Percentiles rank a stretch among this genome's conserved stretches.
These are phyloP conservation scores for Botrytis elliptica DNA, from an alignment of 2,329 filamentous ascomycete genomes.

Conservation along the genomic window DNA sequence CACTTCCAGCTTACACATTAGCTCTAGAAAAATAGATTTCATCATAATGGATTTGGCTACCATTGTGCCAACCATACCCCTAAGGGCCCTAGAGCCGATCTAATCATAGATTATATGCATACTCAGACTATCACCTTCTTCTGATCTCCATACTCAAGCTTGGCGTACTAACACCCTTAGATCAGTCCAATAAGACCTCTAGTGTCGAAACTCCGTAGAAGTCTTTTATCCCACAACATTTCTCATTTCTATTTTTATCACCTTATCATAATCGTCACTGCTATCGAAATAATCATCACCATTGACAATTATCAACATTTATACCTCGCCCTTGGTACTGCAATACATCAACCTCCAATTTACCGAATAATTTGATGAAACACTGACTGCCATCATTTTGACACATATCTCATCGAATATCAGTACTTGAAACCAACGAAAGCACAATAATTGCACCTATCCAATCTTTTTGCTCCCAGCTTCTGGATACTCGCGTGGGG, in stretches of 20 bases:
- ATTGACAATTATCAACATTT: background rate
- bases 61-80: too few relatives aligned
- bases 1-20: too few relatives aligned
- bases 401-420: too few relatives aligned
- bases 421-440: background rate
- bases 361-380: background rate
- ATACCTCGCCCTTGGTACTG: background rate
- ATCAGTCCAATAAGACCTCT: background rate
- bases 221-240: background rate
- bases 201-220: background rate
- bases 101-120: too few relatives aligned
- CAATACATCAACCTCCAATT: background rate
- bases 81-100: too few relatives aligned
- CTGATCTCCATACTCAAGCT: background rate
- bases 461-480: background rate
- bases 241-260: background rate
- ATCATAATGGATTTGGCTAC: too few relatives aligned
- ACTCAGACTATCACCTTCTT: too few relatives aligned
- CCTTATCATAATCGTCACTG: background rate
- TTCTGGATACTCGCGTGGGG: background rate
- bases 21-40: too few relatives aligned
- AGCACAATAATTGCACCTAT: background rate
- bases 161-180: background rate
- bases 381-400: background rate
- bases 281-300: background rate